Evolutionary conservation across 768 basidiomycete species (phyloP), one percentile per base, ranked within the genome.

Genomic region (Melanogaster broomeanus): DNA sequence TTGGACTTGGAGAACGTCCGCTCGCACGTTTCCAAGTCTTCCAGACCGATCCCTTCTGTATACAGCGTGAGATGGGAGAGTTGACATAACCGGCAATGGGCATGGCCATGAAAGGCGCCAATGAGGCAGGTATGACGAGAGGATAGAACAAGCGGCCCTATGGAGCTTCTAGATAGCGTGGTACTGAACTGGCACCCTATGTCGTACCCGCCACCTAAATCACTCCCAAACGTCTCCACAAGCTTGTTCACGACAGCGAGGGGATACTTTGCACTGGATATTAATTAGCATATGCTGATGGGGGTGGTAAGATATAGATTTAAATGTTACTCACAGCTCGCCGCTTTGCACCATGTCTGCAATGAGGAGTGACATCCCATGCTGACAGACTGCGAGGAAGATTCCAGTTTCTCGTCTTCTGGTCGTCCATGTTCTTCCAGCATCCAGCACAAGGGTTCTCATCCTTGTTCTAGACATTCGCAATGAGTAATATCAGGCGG

Each of bases 341-440:
- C 47, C 61, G 28, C 65, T 66, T 30, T 49, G 52, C 0, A 66
- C 51, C 63, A 68, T 68, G 33, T 68, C 62, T 7, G 45, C 49
- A 0, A 53, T 57, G 0, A 58, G 21, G 1, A 65, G 56, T 1
- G 58, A 48, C 12, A 65, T 59, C 4, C 63, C 62, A 53, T 68
- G 66, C 0, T 57, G 45, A 43, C 65, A 68, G 2, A 57, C 38
- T 4, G 56, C 45, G 5, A 66, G 33, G 35, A 66, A 68, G 7
- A 66, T 52, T 4, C 45, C 45, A 6, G 45, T 34, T 15, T 45
- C 45, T 16, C 15, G 45, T 45, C n/a, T 22, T 16, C 13, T 37
- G 12, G 15, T 37, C 35, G 8, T 37, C 16, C 35, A 37, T 37
- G 35, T 37, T 37, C 19, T 53, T 37, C 27, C 27, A 37, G 8